Evolutionary conservation across 106 monocot genomes (phyloP), one percentile per base, ranked within the genome.

Genomic region (Dendrobium catenatum): DNA sequence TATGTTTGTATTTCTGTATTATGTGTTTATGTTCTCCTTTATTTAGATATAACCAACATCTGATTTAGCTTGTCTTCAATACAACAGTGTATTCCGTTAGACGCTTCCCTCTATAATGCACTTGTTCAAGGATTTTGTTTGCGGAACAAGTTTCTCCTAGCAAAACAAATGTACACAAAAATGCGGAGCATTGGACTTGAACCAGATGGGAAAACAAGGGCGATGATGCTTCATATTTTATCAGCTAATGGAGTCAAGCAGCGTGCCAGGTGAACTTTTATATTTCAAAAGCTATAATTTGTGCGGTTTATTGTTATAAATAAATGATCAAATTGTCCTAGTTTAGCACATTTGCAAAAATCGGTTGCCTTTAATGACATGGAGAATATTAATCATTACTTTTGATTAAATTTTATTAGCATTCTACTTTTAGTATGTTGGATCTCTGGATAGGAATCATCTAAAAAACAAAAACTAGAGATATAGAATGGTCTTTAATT

Each of bases 161-260:
- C 93, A 27, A 88, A 85, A 76, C 90, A 85, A 58, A 29, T 95
- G 33, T 91, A 93, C 77, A 31, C 27, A 27, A 83, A 88, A 80
- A 95, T 99, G 95, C 80, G 56, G 5, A 79, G 76, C 77, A 84
- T 76, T 79, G 93, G 91, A 13, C 80, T 99, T 27, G 80, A 80
- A 81, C 88, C 95, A 31, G 94, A 99, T 86, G 94, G 88, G 6
- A 99, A 91, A 88, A 99, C 95, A 70, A 88, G 89, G 68, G 83
- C 95, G 47, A 84, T 95, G 85, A 99, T 91, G 88, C 91, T 95
- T 83, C 94, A 93, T 66, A 86, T 90, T 78, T 81, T 91, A 37
- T 18, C 83, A 66, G 58, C 81, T 22, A 75, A 88, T 77, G 20
- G 72, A 73, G 41, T n/a, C 27, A 17, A 22, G 54, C 48, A 47